phyloP scores from a whole-genome alignment of 192 early-diverging fungal species.

The Phlyctochytrium bullatum region DNA sequence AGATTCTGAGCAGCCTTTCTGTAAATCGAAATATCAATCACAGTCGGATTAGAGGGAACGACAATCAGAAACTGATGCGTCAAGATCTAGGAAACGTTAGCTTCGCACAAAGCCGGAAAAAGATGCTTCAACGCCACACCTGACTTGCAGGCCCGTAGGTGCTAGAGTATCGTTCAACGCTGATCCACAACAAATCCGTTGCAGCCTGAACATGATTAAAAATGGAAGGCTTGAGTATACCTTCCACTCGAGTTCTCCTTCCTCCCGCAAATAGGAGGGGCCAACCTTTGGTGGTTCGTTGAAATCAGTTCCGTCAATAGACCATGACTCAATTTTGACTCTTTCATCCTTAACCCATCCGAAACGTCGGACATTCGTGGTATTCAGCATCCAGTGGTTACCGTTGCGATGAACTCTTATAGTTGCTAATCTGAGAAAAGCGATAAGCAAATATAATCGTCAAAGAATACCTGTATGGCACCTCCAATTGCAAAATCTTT shows the following conservation, averaged over 20 bases:
- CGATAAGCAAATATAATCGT: background rate
- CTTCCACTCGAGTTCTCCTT: conserved; percentile 34
- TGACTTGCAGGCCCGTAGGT: conserved; percentile 64
- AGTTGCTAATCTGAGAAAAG: conserved; percentile 22
- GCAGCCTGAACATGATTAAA: conserved; percentile 21
- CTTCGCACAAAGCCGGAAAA: conserved; percentile 14
- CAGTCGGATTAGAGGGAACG: conserved; percentile 32
- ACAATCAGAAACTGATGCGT: conserved; percentile 53
- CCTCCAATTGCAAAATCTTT: conserved; percentile 59
- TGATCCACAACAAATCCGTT: conserved; percentile 40
- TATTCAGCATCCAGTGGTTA: conserved; percentile 47
- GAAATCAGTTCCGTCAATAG: conserved; percentile 47
- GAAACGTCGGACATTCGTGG: conserved; percentile 65
- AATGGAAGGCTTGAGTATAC: conserved; percentile 13
- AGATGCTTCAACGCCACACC: too few species aligned
- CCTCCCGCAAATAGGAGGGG: conserved; percentile 34
- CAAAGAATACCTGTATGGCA: conserved; percentile 57
- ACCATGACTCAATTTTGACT: conserved; percentile 33
- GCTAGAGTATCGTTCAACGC: conserved; percentile 50
- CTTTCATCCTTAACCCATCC: conserved; percentile 44
- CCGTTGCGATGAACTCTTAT: conserved; percentile 26
- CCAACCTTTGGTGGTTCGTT: conserved; percentile 38
- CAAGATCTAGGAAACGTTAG: conserved; percentile 22
- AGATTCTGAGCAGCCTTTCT: conserved; percentile 55
- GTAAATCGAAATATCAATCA: conserved; percentile 22